A percentile compares a stretch with the other conserved stretches of the same genome.
These are phyloP conservation scores for Lagenidium sp. DNA, from an alignment of 352 stramenopile genomes.

Conservation along the genomic window DNA sequence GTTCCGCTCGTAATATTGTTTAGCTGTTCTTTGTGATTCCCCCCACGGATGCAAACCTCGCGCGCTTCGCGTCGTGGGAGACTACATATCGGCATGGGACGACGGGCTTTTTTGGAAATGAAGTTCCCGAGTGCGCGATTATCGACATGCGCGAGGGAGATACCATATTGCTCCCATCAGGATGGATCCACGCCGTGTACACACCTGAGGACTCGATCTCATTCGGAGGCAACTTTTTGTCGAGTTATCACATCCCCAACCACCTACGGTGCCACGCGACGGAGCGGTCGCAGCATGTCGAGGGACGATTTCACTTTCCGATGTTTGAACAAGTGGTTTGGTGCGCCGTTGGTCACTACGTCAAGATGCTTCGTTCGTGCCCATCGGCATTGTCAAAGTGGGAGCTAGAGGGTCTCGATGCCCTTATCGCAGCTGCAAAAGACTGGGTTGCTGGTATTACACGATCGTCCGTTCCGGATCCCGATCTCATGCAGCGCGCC, in stretches of 20 bases:
- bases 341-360: slow-evolving; percentile 25
- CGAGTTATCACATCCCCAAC: slow-evolving; percentile 23
- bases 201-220: slow-evolving; percentile 30
- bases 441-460: slow-evolving; percentile 9
- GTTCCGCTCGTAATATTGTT: not conserved
- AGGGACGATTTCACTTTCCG: slow-evolving; percentile 23
- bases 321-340: slow-evolving; percentile 24
- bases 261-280: slow-evolving; percentile 22
- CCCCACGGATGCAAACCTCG: slow-evolving; percentile 24
- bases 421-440: slow-evolving; percentile 12
- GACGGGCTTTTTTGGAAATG: slow-evolving; percentile 15
- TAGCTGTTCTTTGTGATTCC: slow-evolving; percentile 33
- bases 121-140: slow-evolving; percentile 17
- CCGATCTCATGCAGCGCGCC: not conserved
- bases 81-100: slow-evolving; percentile 12
- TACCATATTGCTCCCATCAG: slow-evolving; percentile 32
- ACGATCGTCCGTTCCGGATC: not conserved
- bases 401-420: slow-evolving; percentile 11
- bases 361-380: slow-evolving; percentile 11
- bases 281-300: slow-evolving; percentile 17
- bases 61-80: slow-evolving; percentile 19
- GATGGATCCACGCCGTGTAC: slow-evolving; percentile 37
- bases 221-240: slow-evolving; percentile 35
- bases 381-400: slow-evolving; percentile 13
- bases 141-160: slow-evolving; percentile 22